These are phyloP conservation scores for Inga oerstediana DNA, from an alignment of 306 rosid species.

Conservation along the genomic window DNA sequence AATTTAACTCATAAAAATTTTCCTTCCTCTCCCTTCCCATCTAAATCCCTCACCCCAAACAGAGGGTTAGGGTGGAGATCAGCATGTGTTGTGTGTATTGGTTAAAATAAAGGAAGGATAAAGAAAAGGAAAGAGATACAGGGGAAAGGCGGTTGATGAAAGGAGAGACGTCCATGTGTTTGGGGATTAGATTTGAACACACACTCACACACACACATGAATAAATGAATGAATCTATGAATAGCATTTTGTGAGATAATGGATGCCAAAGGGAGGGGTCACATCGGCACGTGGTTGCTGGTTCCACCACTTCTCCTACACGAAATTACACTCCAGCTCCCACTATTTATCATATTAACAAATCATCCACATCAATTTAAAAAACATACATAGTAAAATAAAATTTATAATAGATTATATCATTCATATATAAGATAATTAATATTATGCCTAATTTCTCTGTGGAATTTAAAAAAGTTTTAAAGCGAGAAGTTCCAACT, in stretches of 20 bases:
- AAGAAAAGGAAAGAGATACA: neutral
- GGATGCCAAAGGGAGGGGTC: conserved; percentile 65
- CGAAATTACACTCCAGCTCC: neutral
- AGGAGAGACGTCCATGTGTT: neutral
- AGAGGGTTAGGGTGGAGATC: too few species aligned
- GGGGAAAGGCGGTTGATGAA: neutral
- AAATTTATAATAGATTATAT: too few species aligned
- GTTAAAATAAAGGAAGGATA: neutral
- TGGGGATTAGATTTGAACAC: neutral
- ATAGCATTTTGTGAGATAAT: conserved; percentile 32
- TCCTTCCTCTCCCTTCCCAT: too few species aligned
- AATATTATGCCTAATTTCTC: too few species aligned
- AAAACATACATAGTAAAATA: too few species aligned
- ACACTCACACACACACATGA: neutral
- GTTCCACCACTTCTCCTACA: conserved; percentile 36
- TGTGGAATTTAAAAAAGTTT: too few species aligned
- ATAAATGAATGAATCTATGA: neutral
- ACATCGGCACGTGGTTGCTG: conserved; percentile 92
- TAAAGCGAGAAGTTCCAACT: too few species aligned
- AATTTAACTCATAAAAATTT: too few species aligned
- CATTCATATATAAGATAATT: too few species aligned
- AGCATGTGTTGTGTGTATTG: too few species aligned
- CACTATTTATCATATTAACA: neutral
- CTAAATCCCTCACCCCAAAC: too few species aligned
- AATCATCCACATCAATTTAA: neutral